Evolutionary conservation across 805 yeast species (phyloP).

Genomic region (Starmerella potacharoeniae): DNA sequence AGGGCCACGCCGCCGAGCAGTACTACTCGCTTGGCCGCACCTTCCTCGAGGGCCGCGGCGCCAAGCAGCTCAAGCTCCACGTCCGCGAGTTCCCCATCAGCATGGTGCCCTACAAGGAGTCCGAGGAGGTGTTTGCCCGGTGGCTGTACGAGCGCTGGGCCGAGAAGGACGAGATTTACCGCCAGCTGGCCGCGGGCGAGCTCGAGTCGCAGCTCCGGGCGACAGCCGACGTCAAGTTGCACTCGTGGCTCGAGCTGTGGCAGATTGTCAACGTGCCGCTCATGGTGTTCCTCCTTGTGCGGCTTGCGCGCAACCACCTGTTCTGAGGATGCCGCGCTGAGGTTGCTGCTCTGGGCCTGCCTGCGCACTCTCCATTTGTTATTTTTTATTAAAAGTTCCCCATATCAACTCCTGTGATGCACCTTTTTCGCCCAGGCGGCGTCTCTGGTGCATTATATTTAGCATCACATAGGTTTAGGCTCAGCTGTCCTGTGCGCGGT

Average conservation of each 20-base stretch:
- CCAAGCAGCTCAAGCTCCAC: conserved; percentile 52
- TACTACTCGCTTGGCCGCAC: conserved; percentile 52
- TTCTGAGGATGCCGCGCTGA: not conserved
- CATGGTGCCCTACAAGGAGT: conserved; percentile 52
- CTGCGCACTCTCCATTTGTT: too few species aligned
- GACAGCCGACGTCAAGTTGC: conserved; percentile 22
- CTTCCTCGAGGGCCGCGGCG: conserved; percentile 62
- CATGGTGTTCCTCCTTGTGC: conserved; percentile 19
- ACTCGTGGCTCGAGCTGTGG: conserved; percentile 24
- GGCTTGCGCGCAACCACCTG: not conserved
- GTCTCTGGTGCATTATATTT: too few species aligned
- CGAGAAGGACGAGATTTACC: conserved; percentile 64
- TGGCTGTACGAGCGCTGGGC: conserved; percentile 73
- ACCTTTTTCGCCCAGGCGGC: too few species aligned
- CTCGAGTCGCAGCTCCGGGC: conserved; percentile 31
- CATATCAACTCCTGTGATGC: too few species aligned
- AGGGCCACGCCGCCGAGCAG: conserved; percentile 60
- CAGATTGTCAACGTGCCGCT: conserved; percentile 30
- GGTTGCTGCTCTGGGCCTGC: too few species aligned
- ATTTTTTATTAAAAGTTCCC: too few species aligned
- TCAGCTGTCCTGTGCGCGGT: too few species aligned
- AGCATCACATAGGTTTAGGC: too few species aligned
- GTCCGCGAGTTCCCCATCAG: conserved; percentile 45
- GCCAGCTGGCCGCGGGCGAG: conserved; percentile 42
- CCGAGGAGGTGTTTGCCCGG: conserved; percentile 44